Evolutionary conservation across 2,329 filamentous ascomycete genomes (phyloP).

Genomic region (Xylariales sp.): DNA sequence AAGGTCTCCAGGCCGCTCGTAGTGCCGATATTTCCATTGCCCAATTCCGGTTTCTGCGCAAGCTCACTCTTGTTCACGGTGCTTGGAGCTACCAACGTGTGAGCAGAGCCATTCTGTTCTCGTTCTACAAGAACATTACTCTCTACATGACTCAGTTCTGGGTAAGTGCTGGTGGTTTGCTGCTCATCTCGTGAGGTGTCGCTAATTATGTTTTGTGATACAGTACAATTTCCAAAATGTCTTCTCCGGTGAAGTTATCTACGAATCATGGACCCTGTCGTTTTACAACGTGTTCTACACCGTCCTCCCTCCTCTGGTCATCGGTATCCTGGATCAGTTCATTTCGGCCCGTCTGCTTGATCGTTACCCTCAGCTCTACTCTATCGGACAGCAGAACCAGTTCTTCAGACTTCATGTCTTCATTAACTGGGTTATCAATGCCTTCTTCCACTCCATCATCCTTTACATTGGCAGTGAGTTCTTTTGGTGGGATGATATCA

Average conservation of each 20-base stretch:
- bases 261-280: slow-evolving; percentile 98
- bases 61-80: slow-evolving; percentile 90
- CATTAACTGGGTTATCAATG: slow-evolving; percentile 86
- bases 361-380: slow-evolving; percentile 93
- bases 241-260: slow-evolving; percentile 96
- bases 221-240: slow-evolving; percentile 97
- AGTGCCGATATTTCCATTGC: slow-evolving; percentile 94
- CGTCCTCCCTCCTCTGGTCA: slow-evolving; percentile 83
- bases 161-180: slow-evolving; percentile 51
- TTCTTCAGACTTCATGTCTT: slow-evolving; percentile 96
- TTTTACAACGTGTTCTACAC: slow-evolving; percentile 99
- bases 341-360: slow-evolving; percentile 91
- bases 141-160: slow-evolving; percentile 99
- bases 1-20: slow-evolving; percentile 93
- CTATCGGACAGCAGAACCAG: slow-evolving; percentile 83
- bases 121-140: slow-evolving; percentile 99
- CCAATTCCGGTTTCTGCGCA: slow-evolving; percentile 92
- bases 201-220: too few relatives aligned
- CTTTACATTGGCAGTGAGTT: slow-evolving; percentile 82
- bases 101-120: slow-evolving; percentile 95
- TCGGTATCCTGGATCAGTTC: slow-evolving; percentile 97
- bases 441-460: slow-evolving; percentile 90
- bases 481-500: slow-evolving; percentile 78
- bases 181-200: too few relatives aligned
- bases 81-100: slow-evolving; percentile 97